phyloP scores from a whole-genome alignment of 345 rosid species.

The Turritis glabra region DNA sequence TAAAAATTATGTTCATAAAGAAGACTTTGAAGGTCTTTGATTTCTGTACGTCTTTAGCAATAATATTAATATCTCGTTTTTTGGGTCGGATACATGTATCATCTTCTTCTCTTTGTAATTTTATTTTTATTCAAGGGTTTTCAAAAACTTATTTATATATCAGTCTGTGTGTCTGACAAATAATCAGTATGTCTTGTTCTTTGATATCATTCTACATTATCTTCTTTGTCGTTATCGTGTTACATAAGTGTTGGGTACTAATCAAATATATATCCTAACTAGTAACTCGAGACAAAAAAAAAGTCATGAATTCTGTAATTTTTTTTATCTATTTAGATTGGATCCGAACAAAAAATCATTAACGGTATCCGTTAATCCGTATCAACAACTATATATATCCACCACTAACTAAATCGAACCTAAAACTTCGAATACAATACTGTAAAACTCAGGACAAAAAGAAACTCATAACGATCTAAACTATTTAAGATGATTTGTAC shows the following conservation, averaged over 20 bases:
- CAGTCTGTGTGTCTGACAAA: no score
- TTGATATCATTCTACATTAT: neutral
- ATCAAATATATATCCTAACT: neutral
- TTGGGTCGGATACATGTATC: neutral
- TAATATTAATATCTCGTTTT: neutral
- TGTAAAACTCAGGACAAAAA: neutral
- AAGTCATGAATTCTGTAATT: no score
- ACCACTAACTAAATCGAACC: no score
- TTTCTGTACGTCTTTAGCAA: conserved; percentile 1
- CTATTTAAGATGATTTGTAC: neutral
- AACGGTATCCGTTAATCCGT: neutral
- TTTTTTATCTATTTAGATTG: no score
- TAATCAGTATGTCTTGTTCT: neutral
- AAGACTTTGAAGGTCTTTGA: conserved; percentile 7
- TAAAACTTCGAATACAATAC: neutral
- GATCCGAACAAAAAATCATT: neutral
- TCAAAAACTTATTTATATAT: neutral
- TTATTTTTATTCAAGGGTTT: neutral
- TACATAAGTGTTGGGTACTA: neutral
- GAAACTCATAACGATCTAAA: neutral
- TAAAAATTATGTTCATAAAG: no score
- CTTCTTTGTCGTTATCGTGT: neutral
- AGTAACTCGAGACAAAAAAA: neutral
- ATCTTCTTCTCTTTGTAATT: neutral
- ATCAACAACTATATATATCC: no score